Evolutionary conservation across 1,284 basidiomycete genomes (phyloP).

Genomic region (Pseudozyma sp.): DNA sequence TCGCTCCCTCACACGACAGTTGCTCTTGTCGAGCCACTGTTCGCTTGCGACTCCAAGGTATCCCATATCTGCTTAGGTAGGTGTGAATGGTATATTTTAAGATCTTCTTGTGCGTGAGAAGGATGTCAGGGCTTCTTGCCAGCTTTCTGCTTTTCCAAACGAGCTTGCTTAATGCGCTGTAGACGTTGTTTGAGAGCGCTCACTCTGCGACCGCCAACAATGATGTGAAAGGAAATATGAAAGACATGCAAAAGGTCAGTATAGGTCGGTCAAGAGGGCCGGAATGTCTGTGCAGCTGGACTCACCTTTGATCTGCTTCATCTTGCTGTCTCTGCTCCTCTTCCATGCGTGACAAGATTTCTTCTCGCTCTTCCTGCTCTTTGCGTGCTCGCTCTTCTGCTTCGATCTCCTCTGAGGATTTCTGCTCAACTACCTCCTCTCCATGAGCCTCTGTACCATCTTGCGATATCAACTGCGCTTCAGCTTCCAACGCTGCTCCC

Average conservation of each 20-base stretch:
- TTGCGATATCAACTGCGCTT: conserved; percentile 45
- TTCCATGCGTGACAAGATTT: conserved; percentile 56
- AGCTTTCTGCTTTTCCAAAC: conserved; percentile 31
- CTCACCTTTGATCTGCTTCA: conserved; percentile 60
- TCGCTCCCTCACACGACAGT: not conserved
- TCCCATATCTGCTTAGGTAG: not conserved
- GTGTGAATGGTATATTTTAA: not conserved
- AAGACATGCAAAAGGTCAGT: not conserved
- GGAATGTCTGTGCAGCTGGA: not conserved
- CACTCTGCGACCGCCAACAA: conserved; percentile 21
- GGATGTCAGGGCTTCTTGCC: conserved; percentile 8
- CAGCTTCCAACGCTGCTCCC: conserved; percentile 51
- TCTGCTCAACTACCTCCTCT: conserved; percentile 21
- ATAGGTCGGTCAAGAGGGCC: too few species aligned
- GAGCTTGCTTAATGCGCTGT: conserved; percentile 46
- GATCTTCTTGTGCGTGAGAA: not conserved
- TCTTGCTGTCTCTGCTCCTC: conserved; percentile 60
- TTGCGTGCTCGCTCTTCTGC: conserved; percentile 42
- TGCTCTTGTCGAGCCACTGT: too few species aligned
- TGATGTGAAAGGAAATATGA: not conserved
- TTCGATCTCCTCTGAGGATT: conserved; percentile 29
- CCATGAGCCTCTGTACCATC: not conserved
- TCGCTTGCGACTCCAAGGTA: too few species aligned
- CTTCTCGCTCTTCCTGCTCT: conserved; percentile 56
- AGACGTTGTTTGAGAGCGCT: conserved; percentile 44